phyloP scores from a whole-genome alignment of 2,329 filamentous ascomycete genomes.

The Pyrenophora graminea region DNA sequence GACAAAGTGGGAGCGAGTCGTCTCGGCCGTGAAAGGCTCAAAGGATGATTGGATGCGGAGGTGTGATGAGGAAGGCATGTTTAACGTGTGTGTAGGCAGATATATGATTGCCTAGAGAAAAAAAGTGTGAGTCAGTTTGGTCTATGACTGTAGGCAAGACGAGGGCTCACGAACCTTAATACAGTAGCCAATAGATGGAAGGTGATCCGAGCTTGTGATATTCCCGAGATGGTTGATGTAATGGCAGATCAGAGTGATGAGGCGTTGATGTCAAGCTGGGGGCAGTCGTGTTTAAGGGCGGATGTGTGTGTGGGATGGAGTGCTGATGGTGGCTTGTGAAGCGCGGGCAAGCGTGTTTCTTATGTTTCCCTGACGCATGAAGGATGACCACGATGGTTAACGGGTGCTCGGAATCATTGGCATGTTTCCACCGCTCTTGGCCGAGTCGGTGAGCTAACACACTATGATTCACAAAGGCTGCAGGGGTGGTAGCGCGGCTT shows the following conservation, averaged over 20 bases:
- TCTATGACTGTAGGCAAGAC: conserved; percentile 35
- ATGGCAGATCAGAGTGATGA: conserved; percentile 5
- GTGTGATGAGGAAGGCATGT: conserved; percentile 54
- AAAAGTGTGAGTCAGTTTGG: conserved; percentile 58
- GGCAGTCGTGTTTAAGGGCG: conserved; percentile 6
- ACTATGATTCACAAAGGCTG: conserved; percentile 29
- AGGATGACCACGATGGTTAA: conserved; percentile 36
- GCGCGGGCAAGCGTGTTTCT: conserved; percentile 36
- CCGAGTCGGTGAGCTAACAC: conserved; percentile 27
- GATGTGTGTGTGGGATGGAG: conserved; percentile 14
- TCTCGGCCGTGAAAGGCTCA: conserved; percentile 52
- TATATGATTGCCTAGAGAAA: conserved; percentile 33
- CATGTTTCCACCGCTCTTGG: conserved; percentile 35
- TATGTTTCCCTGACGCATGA: conserved; percentile 36
- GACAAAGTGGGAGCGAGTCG: conserved; percentile 50
- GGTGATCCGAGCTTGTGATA: conserved; percentile 38
- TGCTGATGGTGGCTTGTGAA: conserved; percentile 13
- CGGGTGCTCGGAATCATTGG: conserved; percentile 34
- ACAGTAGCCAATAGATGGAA: conserved; percentile 39
- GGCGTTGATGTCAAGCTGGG: conserved; percentile 8
- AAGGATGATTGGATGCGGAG: conserved; percentile 54
- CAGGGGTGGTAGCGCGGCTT: conserved; percentile 23
- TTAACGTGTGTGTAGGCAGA: conserved; percentile 33
- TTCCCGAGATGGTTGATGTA: conserved; percentile 14
- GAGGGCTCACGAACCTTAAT: conserved; percentile 39